Conservation (phyloP, 2,329 filamentous ascomycete genomes). For the Aspergillus uvarum region DNA sequence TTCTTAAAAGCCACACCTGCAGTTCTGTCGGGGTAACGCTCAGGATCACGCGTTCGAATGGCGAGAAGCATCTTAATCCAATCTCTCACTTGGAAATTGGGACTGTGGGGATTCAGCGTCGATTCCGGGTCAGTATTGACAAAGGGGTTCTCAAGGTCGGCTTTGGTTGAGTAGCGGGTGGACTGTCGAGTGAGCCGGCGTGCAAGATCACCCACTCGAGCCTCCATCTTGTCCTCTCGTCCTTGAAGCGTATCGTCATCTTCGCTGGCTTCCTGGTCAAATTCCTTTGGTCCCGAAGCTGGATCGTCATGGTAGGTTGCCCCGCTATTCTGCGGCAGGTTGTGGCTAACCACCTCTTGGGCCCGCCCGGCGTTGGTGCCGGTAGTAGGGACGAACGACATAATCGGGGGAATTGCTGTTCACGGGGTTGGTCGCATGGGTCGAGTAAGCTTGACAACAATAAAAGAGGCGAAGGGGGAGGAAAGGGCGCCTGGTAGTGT, state of each 20-base stretch:
- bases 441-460: neutral
- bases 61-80: slow-evolving; percentile 25
- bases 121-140: slow-evolving; percentile 19
- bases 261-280: slow-evolving; percentile 15
- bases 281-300: neutral
- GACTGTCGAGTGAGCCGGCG: slow-evolving; percentile 24
- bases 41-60: slow-evolving; percentile 21
- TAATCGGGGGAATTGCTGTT: slow-evolving; percentile 1
- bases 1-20: slow-evolving; percentile 65
- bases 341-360: slow-evolving; percentile 20
- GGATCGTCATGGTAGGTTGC: slow-evolving; percentile 8
- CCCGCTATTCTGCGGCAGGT: slow-evolving; percentile 8
- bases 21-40: slow-evolving; percentile 27
- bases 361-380: slow-evolving; percentile 12
- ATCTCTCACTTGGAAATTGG: slow-evolving; percentile 22
- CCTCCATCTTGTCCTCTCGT: slow-evolving; percentile 10
- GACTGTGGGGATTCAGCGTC: slow-evolving; percentile 20
- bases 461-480: neutral
- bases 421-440: neutral
- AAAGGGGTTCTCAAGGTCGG: slow-evolving; percentile 21
- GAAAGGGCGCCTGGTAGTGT: neutral
- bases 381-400: slow-evolving; percentile 16
- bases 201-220: slow-evolving; percentile 13
- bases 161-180: slow-evolving; percentile 18
- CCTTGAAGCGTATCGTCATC: slow-evolving; percentile 16